A percentile compares a stretch with the other conserved stretches of the same genome.
These are phyloP conservation scores for Nevesoporus exiguus DNA, from an alignment of 768 basidiomycete genomes.

Conservation along the genomic window DNA sequence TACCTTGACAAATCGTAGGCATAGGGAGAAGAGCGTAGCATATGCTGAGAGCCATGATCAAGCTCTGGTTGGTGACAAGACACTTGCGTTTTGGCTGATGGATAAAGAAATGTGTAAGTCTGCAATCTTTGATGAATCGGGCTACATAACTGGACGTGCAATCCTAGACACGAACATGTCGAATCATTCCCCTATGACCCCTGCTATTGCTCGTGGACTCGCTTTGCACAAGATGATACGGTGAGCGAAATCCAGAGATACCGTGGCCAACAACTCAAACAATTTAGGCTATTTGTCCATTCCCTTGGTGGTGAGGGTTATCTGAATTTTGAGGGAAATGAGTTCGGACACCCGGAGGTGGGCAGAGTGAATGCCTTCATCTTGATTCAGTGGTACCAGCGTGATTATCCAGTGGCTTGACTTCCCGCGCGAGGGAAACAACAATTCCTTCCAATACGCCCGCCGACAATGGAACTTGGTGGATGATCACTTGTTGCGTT, in stretches of 20 bases:
- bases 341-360: conserved; percentile 97
- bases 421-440: conserved; percentile 95
- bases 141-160: not conserved
- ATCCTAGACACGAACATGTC: conserved; percentile 89
- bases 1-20: conserved; percentile 85
- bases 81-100: conserved; percentile 99
- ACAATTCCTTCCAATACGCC: conserved; percentile 95
- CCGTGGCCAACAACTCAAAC: not conserved
- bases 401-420: conserved; percentile 81
- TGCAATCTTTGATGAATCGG: not conserved
- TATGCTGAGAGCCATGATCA: conserved; percentile 98
- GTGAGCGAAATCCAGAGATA: conserved; percentile 38
- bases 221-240: conserved; percentile 98
- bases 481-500: conserved; percentile 83
- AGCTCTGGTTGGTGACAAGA: conserved; percentile 98
- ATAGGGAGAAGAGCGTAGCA: conserved; percentile 88
- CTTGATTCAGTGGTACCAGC: not conserved
- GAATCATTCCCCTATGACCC: conserved; percentile 76
- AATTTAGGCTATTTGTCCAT: conserved; percentile 75
- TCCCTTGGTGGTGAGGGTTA: conserved; percentile 96
- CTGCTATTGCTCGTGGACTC: conserved; percentile 82
- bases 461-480: conserved; percentile 95
- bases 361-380: conserved; percentile 11
- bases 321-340: conserved; percentile 96
- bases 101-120: conserved; percentile 98